Conservation (phyloP, 495 filamentous ascomycete species). For the Hypoxylon fragiforme region DNA sequence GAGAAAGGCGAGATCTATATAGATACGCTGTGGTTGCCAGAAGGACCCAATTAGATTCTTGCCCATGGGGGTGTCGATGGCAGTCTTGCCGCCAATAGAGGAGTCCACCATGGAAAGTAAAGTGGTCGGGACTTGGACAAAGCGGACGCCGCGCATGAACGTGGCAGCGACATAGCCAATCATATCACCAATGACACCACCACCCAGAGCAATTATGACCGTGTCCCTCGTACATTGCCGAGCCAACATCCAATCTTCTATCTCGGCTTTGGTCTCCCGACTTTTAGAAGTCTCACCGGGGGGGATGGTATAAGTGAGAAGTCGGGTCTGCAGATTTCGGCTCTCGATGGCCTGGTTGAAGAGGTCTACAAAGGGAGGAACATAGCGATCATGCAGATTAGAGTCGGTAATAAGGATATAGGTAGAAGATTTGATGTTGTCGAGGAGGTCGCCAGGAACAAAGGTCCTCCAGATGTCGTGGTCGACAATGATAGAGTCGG, state of each 20-base stretch:
- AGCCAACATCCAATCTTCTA: constrained; percentile 96
- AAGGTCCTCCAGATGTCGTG: constrained; percentile 86
- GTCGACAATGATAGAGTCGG: constrained; percentile 85
- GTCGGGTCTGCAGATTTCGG: constrained; percentile 60
- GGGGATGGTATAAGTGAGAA: constrained; percentile 83
- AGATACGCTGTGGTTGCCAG: constrained; percentile 92
- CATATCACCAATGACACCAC: constrained; percentile 97
- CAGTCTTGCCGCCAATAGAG: constrained; percentile 97
- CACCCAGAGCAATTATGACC: constrained; percentile 92
- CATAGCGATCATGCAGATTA: constrained; percentile 82
- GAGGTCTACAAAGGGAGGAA: constrained; percentile 69
- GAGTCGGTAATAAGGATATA: constrained; percentile 97
- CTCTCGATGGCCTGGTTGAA: constrained; percentile 63
- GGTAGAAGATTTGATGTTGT: constrained; percentile 77
- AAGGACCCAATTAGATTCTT: constrained; percentile 97
- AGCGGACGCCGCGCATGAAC: constrained; percentile 96
- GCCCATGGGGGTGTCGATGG: constrained; percentile 93
- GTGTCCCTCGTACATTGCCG: constrained; percentile 92
- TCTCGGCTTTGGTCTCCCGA: constrained; percentile 86
- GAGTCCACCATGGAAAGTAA: constrained; percentile 98
- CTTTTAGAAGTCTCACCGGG: constrained; percentile 95
- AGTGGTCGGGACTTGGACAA: constrained; percentile 95
- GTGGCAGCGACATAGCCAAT: constrained; percentile 96
- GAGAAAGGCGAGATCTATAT: constrained; percentile 91
- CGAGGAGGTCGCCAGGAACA: constrained; percentile 79